Percentiles rank a stretch among this genome's conserved stretches.
Evolutionary conservation across 2,329 filamentous ascomycete species (phyloP).

Genomic region (Fusarium anguioides): DNA sequence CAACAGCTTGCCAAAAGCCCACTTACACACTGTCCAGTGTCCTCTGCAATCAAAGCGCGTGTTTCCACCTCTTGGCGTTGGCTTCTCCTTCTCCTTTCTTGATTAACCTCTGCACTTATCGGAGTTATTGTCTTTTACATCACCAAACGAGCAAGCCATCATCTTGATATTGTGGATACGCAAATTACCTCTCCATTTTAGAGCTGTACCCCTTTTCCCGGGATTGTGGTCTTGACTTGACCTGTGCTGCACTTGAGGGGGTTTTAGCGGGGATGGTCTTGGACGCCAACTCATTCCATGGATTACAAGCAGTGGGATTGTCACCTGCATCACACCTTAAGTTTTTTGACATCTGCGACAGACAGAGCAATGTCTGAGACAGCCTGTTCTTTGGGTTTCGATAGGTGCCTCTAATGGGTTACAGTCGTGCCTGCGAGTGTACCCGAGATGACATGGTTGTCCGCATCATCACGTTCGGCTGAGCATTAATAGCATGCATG

Average conservation of each 20-base stretch:
- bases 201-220: conserved; percentile 40
- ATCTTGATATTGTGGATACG: conserved; percentile 44
- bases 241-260: conserved; percentile 31
- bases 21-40: conserved; percentile 27
- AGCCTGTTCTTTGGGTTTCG: not conserved
- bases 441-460: not conserved
- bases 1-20: conserved; percentile 15
- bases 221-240: conserved; percentile 30
- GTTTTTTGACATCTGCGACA: not conserved
- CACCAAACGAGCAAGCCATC: conserved; percentile 29
- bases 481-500: conserved; percentile 33
- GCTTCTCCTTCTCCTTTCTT: conserved; percentile 13
- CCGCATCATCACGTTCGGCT: not conserved
- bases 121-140: conserved; percentile 19
- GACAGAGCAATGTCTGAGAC: conserved; percentile 2
- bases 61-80: conserved; percentile 22
- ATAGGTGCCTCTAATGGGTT: not conserved
- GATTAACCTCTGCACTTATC: not conserved
- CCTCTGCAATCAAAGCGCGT: conserved; percentile 27
- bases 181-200: conserved; percentile 43
- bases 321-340: conserved; percentile 11
- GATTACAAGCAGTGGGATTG: not conserved
- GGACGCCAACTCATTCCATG: conserved; percentile 15
- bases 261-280: conserved; percentile 30
- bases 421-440: not conserved